Evolutionary conservation across 805 yeast genomes (phyloP).

Genomic region (Starmera dryadoides): DNA sequence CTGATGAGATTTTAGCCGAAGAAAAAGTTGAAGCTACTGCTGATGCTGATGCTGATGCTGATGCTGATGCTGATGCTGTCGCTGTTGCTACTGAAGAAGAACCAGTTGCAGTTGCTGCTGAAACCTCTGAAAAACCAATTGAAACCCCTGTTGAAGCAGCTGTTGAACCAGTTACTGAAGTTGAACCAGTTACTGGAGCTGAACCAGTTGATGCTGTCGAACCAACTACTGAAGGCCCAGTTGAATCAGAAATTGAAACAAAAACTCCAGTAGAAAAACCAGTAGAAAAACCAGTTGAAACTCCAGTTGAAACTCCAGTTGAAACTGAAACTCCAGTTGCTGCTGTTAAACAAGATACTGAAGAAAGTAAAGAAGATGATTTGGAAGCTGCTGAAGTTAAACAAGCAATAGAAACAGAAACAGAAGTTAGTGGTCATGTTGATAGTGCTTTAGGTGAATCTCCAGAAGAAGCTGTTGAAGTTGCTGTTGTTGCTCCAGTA

Average conservation of each 20-base stretch:
- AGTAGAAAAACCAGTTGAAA: not conserved
- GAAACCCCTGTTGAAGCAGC: not conserved
- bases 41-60: not conserved
- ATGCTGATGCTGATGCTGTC: not conserved
- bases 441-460: too few species aligned
- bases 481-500: not conserved
- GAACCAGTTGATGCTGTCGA: not conserved
- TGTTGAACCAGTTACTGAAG: not conserved
- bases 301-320: not conserved
- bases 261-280: not conserved
- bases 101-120: not conserved
- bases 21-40: not conserved
- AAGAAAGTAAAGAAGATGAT: not conserved
- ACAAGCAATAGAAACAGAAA: not conserved
- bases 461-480: not conserved
- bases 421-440: too few species aligned
- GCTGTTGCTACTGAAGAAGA: not conserved
- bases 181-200: not conserved
- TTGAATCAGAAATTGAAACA: not conserved
- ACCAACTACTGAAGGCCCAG: not conserved
- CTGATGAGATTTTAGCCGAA: slow-evolving; percentile 5
- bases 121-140: not conserved
- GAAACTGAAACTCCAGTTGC: not conserved
- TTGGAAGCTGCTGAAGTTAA: not conserved
- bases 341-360: not conserved